Percentiles rank a stretch among this genome's conserved stretches.
Conservation (phyloP, 441 rosid species). For the Aquilaria agallochum region DNA sequence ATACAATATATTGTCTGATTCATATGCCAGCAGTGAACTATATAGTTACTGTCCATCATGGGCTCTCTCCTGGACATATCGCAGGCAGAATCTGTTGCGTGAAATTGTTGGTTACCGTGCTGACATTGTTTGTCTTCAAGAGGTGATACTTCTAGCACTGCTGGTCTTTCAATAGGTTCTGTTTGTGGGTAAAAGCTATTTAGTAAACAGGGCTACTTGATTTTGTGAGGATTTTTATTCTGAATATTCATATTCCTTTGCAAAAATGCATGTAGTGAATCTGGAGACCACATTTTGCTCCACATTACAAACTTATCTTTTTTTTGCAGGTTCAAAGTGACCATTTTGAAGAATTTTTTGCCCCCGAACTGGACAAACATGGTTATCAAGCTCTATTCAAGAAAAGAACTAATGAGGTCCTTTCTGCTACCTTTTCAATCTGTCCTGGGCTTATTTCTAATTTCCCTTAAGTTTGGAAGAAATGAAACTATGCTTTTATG, state of each 20-base stretch:
- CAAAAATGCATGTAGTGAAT: background rate
- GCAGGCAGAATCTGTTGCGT: conserved; percentile 87
- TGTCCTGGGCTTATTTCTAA: conserved; percentile 4
- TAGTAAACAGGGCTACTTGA: no score
- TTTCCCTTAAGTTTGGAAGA: background rate
- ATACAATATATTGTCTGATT: conserved; percentile 90
- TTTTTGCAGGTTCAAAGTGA: conserved; percentile 90
- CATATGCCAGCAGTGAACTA: conserved; percentile 70
- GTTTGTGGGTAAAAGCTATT: no score
- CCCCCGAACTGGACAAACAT: conserved; percentile 96
- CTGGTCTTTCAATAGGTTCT: background rate
- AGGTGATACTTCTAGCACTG: conserved; percentile 41
- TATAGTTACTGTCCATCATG: conserved; percentile 97
- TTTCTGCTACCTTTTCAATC: conserved; percentile 12
- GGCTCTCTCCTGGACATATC: conserved; percentile 99
- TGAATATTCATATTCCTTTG: no score
- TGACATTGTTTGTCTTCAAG: conserved; percentile 96
- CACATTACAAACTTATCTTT: conserved; percentile 3
- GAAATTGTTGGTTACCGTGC: conserved; percentile 99
- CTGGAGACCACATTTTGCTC: background rate
- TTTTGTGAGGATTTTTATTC: no score
- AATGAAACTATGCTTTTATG: background rate
- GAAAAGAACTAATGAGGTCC: conserved; percentile 94
- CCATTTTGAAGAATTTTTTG: conserved; percentile 87
- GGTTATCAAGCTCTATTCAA: conserved; percentile 95